Conservation (phyloP, 257 asterid species). For the Plantago major region DNA sequence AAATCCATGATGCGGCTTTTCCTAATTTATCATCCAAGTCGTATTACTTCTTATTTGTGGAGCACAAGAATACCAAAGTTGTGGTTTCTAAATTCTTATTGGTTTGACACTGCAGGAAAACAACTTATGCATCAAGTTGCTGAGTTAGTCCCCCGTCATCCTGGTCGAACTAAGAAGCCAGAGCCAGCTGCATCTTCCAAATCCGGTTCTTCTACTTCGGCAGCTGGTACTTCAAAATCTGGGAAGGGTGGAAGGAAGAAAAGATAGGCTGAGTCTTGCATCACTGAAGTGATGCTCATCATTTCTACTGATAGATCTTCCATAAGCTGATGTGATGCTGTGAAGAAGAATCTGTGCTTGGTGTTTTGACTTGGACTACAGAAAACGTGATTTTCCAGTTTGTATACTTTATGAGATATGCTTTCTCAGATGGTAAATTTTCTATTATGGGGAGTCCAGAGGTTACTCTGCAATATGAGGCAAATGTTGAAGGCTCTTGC, state of each 20-base stretch:
- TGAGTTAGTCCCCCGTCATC: constrained; percentile 85
- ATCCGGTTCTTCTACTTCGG: constrained; percentile 30
- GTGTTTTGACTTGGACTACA: background rate
- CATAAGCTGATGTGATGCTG: no score
- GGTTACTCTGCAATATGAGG: background rate
- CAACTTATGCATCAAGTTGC: constrained; percentile 82
- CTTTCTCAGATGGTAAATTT: background rate
- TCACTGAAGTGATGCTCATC: background rate
- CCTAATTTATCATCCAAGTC: background rate
- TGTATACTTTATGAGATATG: background rate
- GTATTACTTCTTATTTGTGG: background rate
- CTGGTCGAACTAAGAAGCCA: constrained; percentile 84
- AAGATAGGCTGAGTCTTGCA: constrained; percentile 34
- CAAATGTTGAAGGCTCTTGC: background rate
- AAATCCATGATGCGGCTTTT: background rate
- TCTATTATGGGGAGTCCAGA: background rate
- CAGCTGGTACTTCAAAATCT: constrained; percentile 61
- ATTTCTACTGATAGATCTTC: background rate
- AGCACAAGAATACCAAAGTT: background rate
- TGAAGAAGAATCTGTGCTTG: no score
- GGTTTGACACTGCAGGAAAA: constrained; percentile 52
- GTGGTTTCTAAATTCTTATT: background rate
- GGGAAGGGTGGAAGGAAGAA: constrained; percentile 93
- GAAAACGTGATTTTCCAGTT: background rate
- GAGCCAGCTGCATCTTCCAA: constrained; percentile 44